Percentiles rank a stretch among this genome's conserved stretches.
Conservation (phyloP, 208 protist genomes). For the Herpetomonas tarakana region DNA sequence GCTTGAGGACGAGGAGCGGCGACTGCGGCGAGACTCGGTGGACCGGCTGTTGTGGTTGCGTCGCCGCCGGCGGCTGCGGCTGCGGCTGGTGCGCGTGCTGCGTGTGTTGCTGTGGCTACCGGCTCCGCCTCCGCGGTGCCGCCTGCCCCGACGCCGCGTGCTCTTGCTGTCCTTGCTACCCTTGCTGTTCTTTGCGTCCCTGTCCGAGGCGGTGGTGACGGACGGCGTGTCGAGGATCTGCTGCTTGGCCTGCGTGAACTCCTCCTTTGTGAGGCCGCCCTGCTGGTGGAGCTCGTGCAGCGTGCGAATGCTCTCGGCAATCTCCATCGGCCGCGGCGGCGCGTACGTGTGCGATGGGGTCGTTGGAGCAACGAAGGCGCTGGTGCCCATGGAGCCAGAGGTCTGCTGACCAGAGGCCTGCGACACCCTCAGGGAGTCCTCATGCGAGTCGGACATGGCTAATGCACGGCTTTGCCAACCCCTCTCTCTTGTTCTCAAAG, state of each 20-base stretch:
- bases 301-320: constrained; percentile 60
- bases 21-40: constrained; percentile 6
- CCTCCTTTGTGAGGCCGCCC: constrained; percentile 62
- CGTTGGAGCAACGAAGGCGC: not conserved
- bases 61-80: constrained; percentile 5
- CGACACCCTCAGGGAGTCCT: no score
- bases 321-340: constrained; percentile 30
- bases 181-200: not conserved
- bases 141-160: not conserved
- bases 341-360: constrained; percentile 8
- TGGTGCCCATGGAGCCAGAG: not conserved
- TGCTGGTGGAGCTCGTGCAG: constrained; percentile 64
- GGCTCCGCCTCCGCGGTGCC: constrained; percentile 4
- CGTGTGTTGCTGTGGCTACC: constrained; percentile 8
- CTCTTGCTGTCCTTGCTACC: constrained; percentile 1
- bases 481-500: no score
- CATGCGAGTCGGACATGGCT: no score
- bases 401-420: not conserved
- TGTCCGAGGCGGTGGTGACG: constrained; percentile 8
- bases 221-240: constrained; percentile 39
- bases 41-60: constrained; percentile 11
- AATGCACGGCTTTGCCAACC: no score
- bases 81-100: constrained; percentile 10
- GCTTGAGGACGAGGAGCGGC: constrained; percentile 18
- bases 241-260: constrained; percentile 79